Evolutionary conservation across 2,329 filamentous ascomycete genomes (phyloP).

Genomic region (Phaeosphaeria sp.): DNA sequence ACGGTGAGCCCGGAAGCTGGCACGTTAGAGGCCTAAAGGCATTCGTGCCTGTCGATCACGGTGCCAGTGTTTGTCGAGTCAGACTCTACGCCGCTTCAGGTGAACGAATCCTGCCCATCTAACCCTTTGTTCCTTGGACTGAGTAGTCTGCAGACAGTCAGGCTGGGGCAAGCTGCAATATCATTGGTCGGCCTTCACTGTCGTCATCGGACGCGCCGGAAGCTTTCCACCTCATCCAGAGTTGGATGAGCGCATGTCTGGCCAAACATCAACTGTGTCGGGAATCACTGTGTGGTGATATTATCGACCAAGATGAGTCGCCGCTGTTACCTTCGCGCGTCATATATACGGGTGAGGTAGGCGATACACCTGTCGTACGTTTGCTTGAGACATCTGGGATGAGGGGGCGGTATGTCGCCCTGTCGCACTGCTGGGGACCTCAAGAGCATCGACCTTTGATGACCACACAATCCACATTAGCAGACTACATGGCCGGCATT

Average conservation of each 20-base stretch:
- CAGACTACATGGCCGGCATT: constrained; percentile 16
- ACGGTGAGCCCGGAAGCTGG: constrained; percentile 15
- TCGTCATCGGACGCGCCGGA: constrained; percentile 31
- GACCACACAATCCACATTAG: constrained; percentile 20
- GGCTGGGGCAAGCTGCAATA: constrained; percentile 24
- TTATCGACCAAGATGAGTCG: constrained; percentile 18
- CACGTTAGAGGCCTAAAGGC: constrained; percentile 22
- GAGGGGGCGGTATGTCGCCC: neutral
- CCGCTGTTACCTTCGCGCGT: constrained; percentile 26
- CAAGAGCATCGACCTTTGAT: constrained; percentile 22
- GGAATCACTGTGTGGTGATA: constrained; percentile 19
- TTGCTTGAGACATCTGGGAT: neutral
- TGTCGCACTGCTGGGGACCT: constrained; percentile 29
- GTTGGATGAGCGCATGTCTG: constrained; percentile 27
- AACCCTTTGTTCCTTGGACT: constrained; percentile 15
- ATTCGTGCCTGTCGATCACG: constrained; percentile 27
- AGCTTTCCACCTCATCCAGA: constrained; percentile 23
- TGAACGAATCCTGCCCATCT: constrained; percentile 8
- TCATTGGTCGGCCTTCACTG: constrained; percentile 21
- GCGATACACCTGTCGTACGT: neutral
- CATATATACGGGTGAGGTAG: constrained; percentile 10
- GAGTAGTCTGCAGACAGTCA: constrained; percentile 20
- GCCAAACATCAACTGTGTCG: constrained; percentile 21
- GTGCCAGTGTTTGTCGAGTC: constrained; percentile 20
- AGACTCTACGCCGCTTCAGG: constrained; percentile 23